Percentiles rank a stretch among this genome's conserved stretches.
phyloP scores from a whole-genome alignment of 805 yeast genomes.

The Teunomyces kruisii region DNA sequence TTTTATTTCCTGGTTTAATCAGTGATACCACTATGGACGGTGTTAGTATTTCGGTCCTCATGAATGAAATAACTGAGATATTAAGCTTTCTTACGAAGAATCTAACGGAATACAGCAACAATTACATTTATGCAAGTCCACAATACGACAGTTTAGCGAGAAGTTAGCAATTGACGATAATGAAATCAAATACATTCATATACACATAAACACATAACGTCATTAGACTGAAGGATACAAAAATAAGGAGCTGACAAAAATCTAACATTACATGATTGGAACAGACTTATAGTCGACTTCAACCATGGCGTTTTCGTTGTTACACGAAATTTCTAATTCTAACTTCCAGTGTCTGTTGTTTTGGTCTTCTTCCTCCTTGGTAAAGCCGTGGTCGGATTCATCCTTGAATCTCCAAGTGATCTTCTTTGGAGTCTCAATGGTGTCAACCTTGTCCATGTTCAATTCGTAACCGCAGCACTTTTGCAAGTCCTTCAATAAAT shows the following conservation, averaged over 20 bases:
- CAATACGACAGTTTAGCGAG: slow-evolving; percentile 38
- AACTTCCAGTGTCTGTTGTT: slow-evolving; percentile 62
- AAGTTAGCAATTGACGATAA: slow-evolving; percentile 1
- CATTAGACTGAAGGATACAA: slow-evolving; percentile 1
- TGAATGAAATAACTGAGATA: slow-evolving; percentile 54
- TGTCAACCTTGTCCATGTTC: slow-evolving; percentile 48
- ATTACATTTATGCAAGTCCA: slow-evolving; percentile 39
- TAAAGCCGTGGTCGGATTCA: slow-evolving; percentile 54
- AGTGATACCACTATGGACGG: slow-evolving; percentile 78
- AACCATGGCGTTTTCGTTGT: slow-evolving; percentile 65
- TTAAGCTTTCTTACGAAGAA: slow-evolving; percentile 52
- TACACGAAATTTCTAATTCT: slow-evolving; percentile 62
- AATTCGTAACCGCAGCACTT: slow-evolving; percentile 58
- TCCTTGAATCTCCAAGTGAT: slow-evolving; percentile 67
- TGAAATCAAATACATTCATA: slow-evolving; percentile 6
- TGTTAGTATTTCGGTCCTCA: slow-evolving; percentile 59
- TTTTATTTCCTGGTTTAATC: slow-evolving; percentile 79
- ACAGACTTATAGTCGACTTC: slow-evolving; percentile 63
- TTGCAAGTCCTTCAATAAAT: slow-evolving; percentile 64
- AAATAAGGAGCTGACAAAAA: neutral
- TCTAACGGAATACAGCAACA: slow-evolving; percentile 30
- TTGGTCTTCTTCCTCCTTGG: slow-evolving; percentile 41
- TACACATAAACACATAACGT: slow-evolving; percentile 4
- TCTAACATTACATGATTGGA: slow-evolving; percentile 27
- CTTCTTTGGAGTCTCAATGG: slow-evolving; percentile 50